Evolutionary conservation across 345 rosid species (phyloP).

Genomic region (Salix koriyanagi): DNA sequence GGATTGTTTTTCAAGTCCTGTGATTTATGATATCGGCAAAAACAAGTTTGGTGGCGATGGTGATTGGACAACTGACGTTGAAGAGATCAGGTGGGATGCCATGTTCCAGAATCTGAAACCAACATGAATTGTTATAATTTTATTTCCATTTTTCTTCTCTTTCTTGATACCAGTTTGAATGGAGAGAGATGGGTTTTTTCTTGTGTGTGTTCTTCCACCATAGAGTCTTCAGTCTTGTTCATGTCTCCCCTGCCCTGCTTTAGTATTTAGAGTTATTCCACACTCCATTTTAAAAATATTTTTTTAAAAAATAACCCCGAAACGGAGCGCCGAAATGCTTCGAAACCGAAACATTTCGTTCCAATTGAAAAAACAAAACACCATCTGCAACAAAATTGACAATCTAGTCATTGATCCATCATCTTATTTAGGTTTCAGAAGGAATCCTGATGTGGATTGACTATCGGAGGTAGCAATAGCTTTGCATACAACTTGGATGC

Average conservation of each 20-base stretch:
- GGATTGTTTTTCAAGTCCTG: constrained; percentile 50
- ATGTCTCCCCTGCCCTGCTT: too few species aligned
- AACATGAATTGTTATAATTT: constrained; percentile 36
- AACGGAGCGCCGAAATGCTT: too few species aligned
- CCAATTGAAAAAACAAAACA: too few species aligned
- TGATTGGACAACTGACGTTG: constrained; percentile 47
- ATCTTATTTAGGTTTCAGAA: neutral
- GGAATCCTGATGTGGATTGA: neutral
- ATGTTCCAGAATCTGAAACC: constrained; percentile 95
- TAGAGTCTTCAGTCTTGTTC: neutral
- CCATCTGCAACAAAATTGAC: too few species aligned
- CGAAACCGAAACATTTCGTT: too few species aligned
- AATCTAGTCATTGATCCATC: neutral
- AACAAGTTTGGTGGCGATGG: constrained; percentile 31
- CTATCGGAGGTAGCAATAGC: neutral
- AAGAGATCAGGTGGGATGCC: constrained; percentile 82
- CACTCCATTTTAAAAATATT: too few species aligned
- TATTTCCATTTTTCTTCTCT: neutral
- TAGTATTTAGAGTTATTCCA: too few species aligned
- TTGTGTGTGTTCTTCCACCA: constrained; percentile 50
- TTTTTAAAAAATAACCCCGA: too few species aligned
- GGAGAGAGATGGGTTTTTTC: constrained; percentile 68
- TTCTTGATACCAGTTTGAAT: constrained; percentile 11
- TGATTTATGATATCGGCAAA: constrained; percentile 36
- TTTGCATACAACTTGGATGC: neutral